Evolutionary conservation across 2,329 filamentous ascomycete genomes (phyloP), one percentile per base, ranked within the genome.

Genomic region (Colletotrichum salicis): DNA sequence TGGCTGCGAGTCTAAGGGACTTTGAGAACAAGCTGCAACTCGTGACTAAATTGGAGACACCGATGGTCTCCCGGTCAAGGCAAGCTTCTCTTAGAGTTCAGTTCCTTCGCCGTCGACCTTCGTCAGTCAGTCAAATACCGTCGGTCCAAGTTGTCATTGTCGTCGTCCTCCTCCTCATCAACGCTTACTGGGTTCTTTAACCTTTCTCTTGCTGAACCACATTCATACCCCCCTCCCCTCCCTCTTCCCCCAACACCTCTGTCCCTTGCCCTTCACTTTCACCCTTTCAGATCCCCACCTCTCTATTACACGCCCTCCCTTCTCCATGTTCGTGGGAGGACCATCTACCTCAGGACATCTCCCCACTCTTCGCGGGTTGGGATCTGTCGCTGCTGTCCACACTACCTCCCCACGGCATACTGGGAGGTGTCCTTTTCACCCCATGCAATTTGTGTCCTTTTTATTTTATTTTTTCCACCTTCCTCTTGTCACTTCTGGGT

Each of bases 331-430:
- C 64, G 63, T 67, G 68, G 41, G 41, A 19, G 7, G 41, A 48
- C 41, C 8, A 67, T 63, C 68, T 64, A 57, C 57, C 60, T 68
- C 57, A 68, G 60, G 59, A 56, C 65, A 64, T 69, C 65, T 48
- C 35, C 41, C 54, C 69, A 71, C 69, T 48, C 65, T 65, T 54
- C 68, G 65, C 64, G 69, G 65, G 45, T 60, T 71, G 65, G 69
- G 65, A 69, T 71, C 65, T 71, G 58, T 71, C 59, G 45, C 65
- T 55, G 59, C 65, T 55, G 35, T 69, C 65, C 58, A 64, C 54
- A 41, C 65, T 60, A 64, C 69, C 31, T 71, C 64, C 33, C 64
- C 69, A 68, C 52, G 45, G 63, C 41, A 54, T 55, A 71, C 58
- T 55, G 12, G 22, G 56, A 37, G 27, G 22, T 35, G 29, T 37